Base-by-base conservation (phyloP, 2,329 filamentous ascomycete species). In the Fusarium acutatum region DNA sequence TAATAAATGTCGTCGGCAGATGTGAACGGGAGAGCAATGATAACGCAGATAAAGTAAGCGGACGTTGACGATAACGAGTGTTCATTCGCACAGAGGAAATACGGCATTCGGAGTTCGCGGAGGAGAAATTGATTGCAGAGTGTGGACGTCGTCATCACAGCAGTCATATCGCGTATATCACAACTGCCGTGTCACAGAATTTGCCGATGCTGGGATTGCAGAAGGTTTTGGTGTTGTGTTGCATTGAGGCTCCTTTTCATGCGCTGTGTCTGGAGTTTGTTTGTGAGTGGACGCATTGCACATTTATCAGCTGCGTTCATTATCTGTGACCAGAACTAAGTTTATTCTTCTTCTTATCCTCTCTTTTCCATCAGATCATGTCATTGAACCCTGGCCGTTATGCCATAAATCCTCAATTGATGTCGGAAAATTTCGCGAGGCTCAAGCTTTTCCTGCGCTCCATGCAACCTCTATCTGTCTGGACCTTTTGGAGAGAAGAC, bases 11-110 rank as follows among this genome's bases (percentile, higher is more conserved):
- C 32, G 54, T 74, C 71, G 71, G 71, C 71, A 73, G 64, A 64
- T 73, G 71, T 40, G 34, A 37, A 72, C 71, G 71, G 71, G 58
- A 74, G 71, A 74, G 71, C 56, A 69, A 41, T 70, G 67, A 65
- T 59, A 49, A 49, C 24, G 34, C 15, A 65, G 40, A 28, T 20
- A 52, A 52, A 52, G 32, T 38, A 41, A 60, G 65, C 46, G 32
- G 35, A 7, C 5, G 6, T 20, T 7, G 17, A 20, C 43, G 50
- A 69, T 58, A 69, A 49, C 47, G 35, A 28, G 20, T 43, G 3
- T n/a, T 69, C 44, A 24, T 34, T 49, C 24, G 38, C 7, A 37
- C 20, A 50, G 18, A 46, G 22, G 46, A 53, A 4, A 20, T 38
- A 24, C 34, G n/a, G 30, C 49, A 13, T 17, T 24, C 49, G 60